phyloP scores from a whole-genome alignment of 139 green algal species.

The Chlamydomonas schloesseri region DNA sequence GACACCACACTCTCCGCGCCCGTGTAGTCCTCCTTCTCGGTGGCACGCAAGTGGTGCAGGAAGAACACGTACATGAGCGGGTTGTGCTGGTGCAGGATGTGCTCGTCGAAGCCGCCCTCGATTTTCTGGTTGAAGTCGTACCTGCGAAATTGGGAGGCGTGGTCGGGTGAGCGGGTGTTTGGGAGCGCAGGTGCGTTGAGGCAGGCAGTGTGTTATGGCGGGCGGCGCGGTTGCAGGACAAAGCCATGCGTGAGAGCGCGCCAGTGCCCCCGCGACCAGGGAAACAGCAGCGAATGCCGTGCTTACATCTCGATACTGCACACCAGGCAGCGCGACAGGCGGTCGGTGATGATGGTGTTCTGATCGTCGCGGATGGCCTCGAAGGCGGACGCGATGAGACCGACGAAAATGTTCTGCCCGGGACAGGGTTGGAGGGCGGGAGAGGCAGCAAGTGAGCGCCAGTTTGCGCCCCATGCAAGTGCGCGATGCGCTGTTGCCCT shows the following conservation, averaged over 20 bases:
- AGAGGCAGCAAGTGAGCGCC: too few relatives aligned
- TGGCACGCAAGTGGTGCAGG: constrained; percentile 56
- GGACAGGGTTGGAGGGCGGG: neutral
- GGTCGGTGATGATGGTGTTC: constrained; percentile 47
- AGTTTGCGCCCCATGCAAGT: too few relatives aligned
- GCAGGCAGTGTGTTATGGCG: neutral
- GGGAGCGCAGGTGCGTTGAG: neutral
- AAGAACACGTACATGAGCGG: constrained; percentile 55
- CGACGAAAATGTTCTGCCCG: constrained; percentile 55
- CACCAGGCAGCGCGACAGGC: constrained; percentile 52
- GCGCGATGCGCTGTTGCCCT: too few relatives aligned
- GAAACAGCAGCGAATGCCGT: too few relatives aligned
- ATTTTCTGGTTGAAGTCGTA: constrained; percentile 44
- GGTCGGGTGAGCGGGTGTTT: neutral
- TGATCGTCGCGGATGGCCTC: constrained; percentile 60
- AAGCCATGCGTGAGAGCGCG: too few relatives aligned
- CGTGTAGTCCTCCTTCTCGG: constrained; percentile 42
- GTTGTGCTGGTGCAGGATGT: constrained; percentile 51
- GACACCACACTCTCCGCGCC: constrained; percentile 12
- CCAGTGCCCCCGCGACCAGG: too few relatives aligned
- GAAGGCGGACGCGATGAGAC: constrained; percentile 59
- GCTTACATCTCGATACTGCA: constrained; percentile 26
- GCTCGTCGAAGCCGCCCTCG: constrained; percentile 50
- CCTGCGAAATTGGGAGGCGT: constrained; percentile 23
- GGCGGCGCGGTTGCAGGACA: too few relatives aligned